Evolutionary conservation across 208 protist genomes (phyloP), one percentile per base, ranked within the genome.

Genomic region (Spongospora subterranea): DNA sequence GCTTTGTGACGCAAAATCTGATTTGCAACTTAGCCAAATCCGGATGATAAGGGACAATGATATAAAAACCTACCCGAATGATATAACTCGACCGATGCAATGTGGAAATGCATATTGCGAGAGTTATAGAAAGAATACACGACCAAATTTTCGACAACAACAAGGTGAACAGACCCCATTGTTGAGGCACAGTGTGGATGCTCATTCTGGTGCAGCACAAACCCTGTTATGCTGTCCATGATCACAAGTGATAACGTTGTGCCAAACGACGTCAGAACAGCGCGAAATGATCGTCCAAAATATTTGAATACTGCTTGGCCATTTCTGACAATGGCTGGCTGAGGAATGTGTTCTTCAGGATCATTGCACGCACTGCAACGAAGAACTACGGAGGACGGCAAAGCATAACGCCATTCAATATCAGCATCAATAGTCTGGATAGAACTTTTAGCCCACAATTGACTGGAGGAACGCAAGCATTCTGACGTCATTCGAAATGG

Each of bases 41-140:
- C 11, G 50, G 24, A 82, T 39, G 6, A 82, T 20, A 43, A 82
- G n/a, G 40, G 17, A 35, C 40, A 43, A 43, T 35, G 35, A 82
- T 82, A 32, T 29, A 29, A 32, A 29, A 17, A 29, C 17, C n/a
- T 82, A 82, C 71, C 71, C 11, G 6, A 40, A n/a, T 82, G 71
- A 43, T 82, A 82, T 45, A 82, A 17, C n/a, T 82, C 71, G n/a
- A 82, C 71, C 17, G 35, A 20, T 6, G 17, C 71, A 39, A 82
- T 82, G 17, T 82, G 6, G 71, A 45, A 82, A 6, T 39, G 71
- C 71, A 82, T 82, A 13, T 82, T n/a, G n/a, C 40, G n/a, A 13
- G 17, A 20, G 71, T 43, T 82, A 43, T 45, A 82, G n/a, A 82
- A 82, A 40, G 71, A 45, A 82, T 82, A 82, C 6, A 82, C 71